Base-by-base conservation (phyloP, 352 stramenopile genomes). In the Phytophthora colocasiae region DNA sequence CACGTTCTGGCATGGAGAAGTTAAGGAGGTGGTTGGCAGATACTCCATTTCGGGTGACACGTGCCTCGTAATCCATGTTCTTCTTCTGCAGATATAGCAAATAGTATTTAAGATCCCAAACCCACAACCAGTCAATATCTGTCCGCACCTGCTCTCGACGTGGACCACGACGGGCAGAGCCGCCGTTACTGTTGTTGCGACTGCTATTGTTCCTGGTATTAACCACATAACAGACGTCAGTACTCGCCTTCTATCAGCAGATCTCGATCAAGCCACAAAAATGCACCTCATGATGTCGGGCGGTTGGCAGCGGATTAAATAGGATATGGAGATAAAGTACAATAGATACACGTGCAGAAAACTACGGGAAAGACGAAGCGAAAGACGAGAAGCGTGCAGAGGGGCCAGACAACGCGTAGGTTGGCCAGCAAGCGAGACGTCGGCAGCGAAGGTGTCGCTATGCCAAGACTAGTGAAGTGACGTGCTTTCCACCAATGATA, bases 1-100 rank as follows among this genome's bases (percentile, higher is more conserved):
- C 84, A 34, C 87, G 83, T 62, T 93, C 85, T 3, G 87, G 87
- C 27, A 93, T 77, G 34, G 78, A 79, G 40, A 95, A 95, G 54
- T 95, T 95, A 48, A 95, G 79, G 69, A 95, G 66, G 58, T 95
- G 85, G 54, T 95, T 95, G 51, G 85, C 87, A 19, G 81, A 88
- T 34, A 93, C 73, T 32, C 84, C 85, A 27, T 91, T 81, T 41
- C 85, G 83, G 12, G 78, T 87, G 56, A 82, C 65, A 34, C 82
- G 79, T 17, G 78, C 76, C 48, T 89, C 80, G 32, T 78, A 80
- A 47, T 88, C 77, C 56, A 88, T 74, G 17, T 73, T 73, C 48
- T 75, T 80, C 63, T 81, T 88, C 80, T 88, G 57, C 15, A 54
- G 12, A 4, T 4, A 57, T 6, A 66, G 34, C 1, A 17, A 22